phyloP scores from a whole-genome alignment of 2,329 filamentous ascomycete species.

The Myrmaecium sp. region DNA sequence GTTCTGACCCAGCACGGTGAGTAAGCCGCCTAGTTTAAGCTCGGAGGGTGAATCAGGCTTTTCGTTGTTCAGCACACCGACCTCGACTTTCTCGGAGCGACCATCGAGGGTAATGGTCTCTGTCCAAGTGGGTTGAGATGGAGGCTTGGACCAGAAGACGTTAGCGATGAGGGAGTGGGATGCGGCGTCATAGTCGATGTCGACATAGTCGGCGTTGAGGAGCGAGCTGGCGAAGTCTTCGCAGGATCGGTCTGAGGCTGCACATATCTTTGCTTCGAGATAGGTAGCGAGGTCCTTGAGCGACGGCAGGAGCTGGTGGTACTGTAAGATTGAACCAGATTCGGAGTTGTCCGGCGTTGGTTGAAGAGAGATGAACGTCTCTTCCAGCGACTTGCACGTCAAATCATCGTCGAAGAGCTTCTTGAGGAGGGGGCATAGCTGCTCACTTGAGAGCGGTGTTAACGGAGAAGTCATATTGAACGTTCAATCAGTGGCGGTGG shows the following conservation, averaged over 20 bases:
- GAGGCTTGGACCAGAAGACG: conserved; percentile 37
- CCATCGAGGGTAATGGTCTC: conserved; percentile 21
- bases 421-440: conserved; percentile 42
- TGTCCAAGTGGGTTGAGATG: conserved; percentile 24
- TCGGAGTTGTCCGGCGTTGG: no score
- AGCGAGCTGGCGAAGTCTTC: conserved; percentile 29
- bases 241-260: conserved; percentile 31
- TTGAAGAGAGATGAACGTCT: conserved; percentile 47
- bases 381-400: conserved; percentile 37
- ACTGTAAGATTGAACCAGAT: conserved; percentile 45
- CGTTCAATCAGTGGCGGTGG: not conserved
- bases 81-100: conserved; percentile 46
- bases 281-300: conserved; percentile 39
- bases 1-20: conserved; percentile 64
- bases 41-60: conserved; percentile 51
- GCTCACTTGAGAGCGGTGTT: conserved; percentile 18
- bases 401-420: conserved; percentile 36
- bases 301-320: conserved; percentile 46
- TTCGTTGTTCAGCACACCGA: conserved; percentile 60
- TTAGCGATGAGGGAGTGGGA: conserved; percentile 49
- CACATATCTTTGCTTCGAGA: conserved; percentile 36
- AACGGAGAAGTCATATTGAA: no score
- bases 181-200: conserved; percentile 60
- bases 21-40: conserved; percentile 58
- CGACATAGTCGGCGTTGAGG: conserved; percentile 43